Evolutionary conservation across 768 basidiomycete species (phyloP).

Genomic region (Neoboletus magnificus): DNA sequence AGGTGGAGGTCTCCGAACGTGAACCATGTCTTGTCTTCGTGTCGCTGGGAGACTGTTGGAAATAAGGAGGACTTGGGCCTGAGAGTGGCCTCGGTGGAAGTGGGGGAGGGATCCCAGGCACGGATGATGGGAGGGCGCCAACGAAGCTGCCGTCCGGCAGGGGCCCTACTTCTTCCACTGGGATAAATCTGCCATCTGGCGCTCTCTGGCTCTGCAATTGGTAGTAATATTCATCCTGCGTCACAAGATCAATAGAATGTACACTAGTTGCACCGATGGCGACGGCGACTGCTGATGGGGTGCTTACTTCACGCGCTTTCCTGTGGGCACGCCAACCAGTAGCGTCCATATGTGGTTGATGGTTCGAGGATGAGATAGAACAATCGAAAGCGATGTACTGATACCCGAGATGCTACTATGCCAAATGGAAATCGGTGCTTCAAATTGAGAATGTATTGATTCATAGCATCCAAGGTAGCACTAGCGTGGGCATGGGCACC

Average conservation of each 20-base stretch:
- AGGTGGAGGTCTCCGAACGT: background rate
- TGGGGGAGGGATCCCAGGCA: conserved; percentile 35
- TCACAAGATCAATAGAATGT: conserved; percentile 15
- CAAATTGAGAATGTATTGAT: background rate
- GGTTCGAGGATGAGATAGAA: no score
- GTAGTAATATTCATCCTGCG: conserved; percentile 31
- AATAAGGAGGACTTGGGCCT: background rate
- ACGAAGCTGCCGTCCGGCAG: conserved; percentile 55
- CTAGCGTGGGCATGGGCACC: background rate
- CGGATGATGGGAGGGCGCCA: conserved; percentile 47
- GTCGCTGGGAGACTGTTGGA: conserved; percentile 12
- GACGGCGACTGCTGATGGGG: background rate
- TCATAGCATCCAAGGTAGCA: background rate
- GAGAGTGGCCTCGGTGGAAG: conserved; percentile 44
- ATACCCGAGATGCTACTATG: background rate
- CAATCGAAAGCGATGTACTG: background rate
- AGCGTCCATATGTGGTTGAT: conserved; percentile 62
- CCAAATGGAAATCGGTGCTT: background rate
- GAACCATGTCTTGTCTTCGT: conserved; percentile 31
- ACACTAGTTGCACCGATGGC: background rate
- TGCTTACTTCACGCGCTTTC: conserved; percentile 52
- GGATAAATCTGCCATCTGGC: conserved; percentile 47
- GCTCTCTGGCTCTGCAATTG: conserved; percentile 34
- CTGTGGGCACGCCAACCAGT: conserved; percentile 73
- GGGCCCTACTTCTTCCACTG: conserved; percentile 58